Base-by-base conservation (phyloP, 1,284 basidiomycete species). In the Austroboletus novae-zelandiae region DNA sequence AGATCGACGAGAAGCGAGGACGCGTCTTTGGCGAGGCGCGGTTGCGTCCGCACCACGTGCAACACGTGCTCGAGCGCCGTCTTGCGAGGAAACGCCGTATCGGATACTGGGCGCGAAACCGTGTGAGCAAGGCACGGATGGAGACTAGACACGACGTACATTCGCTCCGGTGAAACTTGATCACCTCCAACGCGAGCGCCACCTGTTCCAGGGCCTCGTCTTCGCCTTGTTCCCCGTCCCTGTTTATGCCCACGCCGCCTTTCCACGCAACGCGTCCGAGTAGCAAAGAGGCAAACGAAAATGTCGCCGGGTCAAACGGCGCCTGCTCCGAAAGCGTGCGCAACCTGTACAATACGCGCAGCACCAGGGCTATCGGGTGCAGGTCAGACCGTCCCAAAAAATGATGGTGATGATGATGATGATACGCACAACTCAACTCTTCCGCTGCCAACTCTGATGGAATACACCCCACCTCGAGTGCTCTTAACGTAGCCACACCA, bases 341-440 rank as follows among this genome's bases (percentile, higher is more conserved):
- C 2, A 99, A 68, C 30, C 92, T 85, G 67, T 98, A 93, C 1
- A 99, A 74, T 2, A 98, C 85, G 17, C 96, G 90, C 39, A 91
- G 76, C 29, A 94, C 79, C 25, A 98, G 76, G 17, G 79, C 93
- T 87, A 52, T 51, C 20, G 20, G n/a, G 20, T 5, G 20, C 20
- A 5, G 20, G 20, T 23, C 20, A 23, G 20, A 23, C 20, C 20
- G 5, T 23, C 20, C 3, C 5, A 23, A 23, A 23, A 23, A 23
- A 20, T 13, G 7, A 15, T 14, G 14, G 2, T 15, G 17, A 15
- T 5, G 34, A 39, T 2, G 18, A 9, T 23, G 8, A 39, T 9
- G 30, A 20, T 14, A 2, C 83, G 56, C 60, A 93, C 90, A 70
- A 57, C 78, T 78, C 37, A 94, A 65, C 2, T 80, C 79, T 65